phyloP scores from a whole-genome alignment of 2,329 filamentous ascomycete species.

The Penicillium olsonii region DNA sequence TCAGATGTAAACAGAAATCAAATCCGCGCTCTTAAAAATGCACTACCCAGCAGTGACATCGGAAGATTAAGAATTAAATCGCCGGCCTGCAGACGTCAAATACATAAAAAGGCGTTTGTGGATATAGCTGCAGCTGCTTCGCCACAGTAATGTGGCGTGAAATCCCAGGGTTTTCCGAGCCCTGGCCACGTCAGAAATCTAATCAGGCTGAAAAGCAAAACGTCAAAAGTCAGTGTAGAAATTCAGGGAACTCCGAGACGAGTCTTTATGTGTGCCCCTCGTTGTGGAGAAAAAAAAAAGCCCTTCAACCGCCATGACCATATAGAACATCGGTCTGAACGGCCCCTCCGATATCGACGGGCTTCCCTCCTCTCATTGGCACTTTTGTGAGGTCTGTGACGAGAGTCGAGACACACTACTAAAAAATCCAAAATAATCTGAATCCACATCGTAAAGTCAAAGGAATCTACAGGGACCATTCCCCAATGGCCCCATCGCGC shows the following conservation, averaged over 20 bases:
- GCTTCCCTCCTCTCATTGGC: slow-evolving; percentile 32
- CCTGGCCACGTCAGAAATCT: slow-evolving; percentile 37
- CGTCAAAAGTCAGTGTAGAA: background rate
- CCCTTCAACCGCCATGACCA: slow-evolving; percentile 14
- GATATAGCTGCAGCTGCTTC: slow-evolving; percentile 38
- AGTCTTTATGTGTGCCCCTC: slow-evolving; percentile 20
- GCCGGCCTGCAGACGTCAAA: slow-evolving; percentile 13
- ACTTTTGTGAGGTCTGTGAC: slow-evolving; percentile 26
- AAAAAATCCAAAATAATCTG: too few relatives aligned
- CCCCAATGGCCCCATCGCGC: slow-evolving; percentile 6
- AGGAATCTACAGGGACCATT: slow-evolving; percentile 17
- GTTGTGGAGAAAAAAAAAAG: slow-evolving; percentile 19
- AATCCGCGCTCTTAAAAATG: too few relatives aligned
- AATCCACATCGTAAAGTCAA: too few relatives aligned
- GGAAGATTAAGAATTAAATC: slow-evolving; percentile 4
- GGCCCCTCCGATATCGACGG: slow-evolving; percentile 17
- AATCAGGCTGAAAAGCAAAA: background rate
- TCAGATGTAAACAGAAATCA: background rate
- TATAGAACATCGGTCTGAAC: slow-evolving; percentile 28
- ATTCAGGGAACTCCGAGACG: slow-evolving; percentile 3
- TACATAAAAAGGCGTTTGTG: slow-evolving; percentile 21
- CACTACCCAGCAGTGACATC: too few relatives aligned
- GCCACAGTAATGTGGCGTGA: slow-evolving; percentile 25
- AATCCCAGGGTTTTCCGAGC: slow-evolving; percentile 18
- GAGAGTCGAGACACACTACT: slow-evolving; percentile 22